Conservation (phyloP, 805 yeast genomes). For the Kurtzmaniella fragi region DNA sequence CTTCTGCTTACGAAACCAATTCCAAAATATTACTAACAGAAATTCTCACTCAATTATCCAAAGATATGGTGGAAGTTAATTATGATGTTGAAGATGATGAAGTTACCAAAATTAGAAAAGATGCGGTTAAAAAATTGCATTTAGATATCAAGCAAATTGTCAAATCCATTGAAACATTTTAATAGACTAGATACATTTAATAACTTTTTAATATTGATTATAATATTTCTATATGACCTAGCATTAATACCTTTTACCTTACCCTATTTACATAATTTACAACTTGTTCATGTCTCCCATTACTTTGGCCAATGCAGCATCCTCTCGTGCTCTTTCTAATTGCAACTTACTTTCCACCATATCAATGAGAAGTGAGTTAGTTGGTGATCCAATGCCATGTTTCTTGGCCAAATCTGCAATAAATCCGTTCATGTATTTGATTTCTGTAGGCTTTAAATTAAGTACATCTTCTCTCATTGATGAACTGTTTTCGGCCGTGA, state of each 20-base stretch:
- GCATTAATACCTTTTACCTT: no score
- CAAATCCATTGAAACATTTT: constrained; percentile 4
- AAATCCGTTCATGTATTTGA: constrained; percentile 81
- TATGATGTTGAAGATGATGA: constrained; percentile 11
- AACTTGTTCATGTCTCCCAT: background rate
- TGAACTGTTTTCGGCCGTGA: constrained; percentile 54
- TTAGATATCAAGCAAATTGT: constrained; percentile 23
- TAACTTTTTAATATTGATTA: no score
- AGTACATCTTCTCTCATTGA: constrained; percentile 70
- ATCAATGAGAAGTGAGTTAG: constrained; percentile 41
- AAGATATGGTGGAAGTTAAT: constrained; percentile 15
- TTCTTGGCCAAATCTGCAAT: constrained; percentile 51
- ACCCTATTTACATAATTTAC: background rate
- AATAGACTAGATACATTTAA: background rate
- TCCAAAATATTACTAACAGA: constrained; percentile 23
- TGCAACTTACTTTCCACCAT: constrained; percentile 39
- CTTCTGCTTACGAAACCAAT: constrained; percentile 29
- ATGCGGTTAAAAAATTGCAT: constrained; percentile 19
- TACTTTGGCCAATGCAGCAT: background rate
- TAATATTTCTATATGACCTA: no score
- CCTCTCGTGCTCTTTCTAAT: constrained; percentile 26
- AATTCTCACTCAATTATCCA: constrained; percentile 25
- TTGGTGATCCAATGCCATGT: constrained; percentile 38
- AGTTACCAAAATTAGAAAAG: constrained; percentile 12
- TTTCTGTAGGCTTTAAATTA: constrained; percentile 59